Conservation (phyloP, 371 early-diverging fungal species). For the Amoeboaphelidium protococcarum region DNA sequence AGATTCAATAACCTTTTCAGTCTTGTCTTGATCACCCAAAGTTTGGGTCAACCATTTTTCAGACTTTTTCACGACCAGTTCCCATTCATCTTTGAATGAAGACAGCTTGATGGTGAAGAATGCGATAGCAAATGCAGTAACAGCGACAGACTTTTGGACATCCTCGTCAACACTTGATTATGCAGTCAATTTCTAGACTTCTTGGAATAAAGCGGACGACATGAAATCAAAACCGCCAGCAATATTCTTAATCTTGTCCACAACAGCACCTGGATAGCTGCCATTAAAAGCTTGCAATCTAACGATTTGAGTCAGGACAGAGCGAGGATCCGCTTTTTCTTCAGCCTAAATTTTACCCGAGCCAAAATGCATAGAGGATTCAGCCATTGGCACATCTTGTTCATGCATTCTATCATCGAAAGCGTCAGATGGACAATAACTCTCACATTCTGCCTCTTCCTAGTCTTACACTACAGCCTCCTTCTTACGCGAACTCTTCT, state of each 20-base stretch:
- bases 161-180: background rate
- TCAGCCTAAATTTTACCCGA: no score
- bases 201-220: no score
- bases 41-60: background rate
- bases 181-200: no score
- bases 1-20: no score
- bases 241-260: constrained; percentile 3
- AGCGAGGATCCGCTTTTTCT: background rate
- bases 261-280: constrained; percentile 4
- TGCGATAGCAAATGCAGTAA: constrained; percentile 6
- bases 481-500: background rate
- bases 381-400: no score
- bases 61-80: constrained; percentile 6
- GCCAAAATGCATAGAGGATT: no score
- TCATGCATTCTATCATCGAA: no score
- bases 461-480: background rate
- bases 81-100: constrained; percentile 8
- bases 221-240: no score
- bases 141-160: constrained; percentile 3
- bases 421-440: no score
- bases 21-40: constrained; percentile 1
- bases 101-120: constrained; percentile 4
- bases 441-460: background rate
- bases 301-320: constrained; percentile 8
- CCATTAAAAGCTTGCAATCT: constrained; percentile 9